Evolutionary conservation across 768 basidiomycete species (phyloP), one percentile per base, ranked within the genome.

Genomic region (Suillus tomentosus): DNA sequence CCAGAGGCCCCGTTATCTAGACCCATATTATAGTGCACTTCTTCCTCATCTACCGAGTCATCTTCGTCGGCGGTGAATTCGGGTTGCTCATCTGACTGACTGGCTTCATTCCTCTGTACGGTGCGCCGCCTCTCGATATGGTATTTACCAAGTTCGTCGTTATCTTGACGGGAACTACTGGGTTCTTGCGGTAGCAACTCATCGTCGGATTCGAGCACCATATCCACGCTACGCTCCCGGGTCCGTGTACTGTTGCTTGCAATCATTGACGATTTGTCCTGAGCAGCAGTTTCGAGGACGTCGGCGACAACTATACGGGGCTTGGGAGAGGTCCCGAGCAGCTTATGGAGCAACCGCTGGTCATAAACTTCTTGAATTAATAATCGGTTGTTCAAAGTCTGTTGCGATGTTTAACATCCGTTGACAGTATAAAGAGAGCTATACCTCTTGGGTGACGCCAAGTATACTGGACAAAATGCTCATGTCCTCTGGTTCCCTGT

Each of bases 381-480:
- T 56, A 79, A 80, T 36, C 93, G 85, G 68, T 91, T 90, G 63
- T 89, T 90, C 60, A 92, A 84, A 1, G 88, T 91, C 91, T 94
- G 69, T 15, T 36, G 40, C 54, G 19, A 9, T 24, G 67, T 27
- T 60, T 65, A 43, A 65, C 55, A 31, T 19, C 43, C 31, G 9
- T 60, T 60, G n/a, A 36, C 55, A 63, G 5, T n/a, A 5, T 10
- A 55, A 63, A 27, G 36, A 8, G 17, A 48, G 17, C 36, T 19
- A 64, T 65, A 92, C 94, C 84, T 95, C 91, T 72, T 90, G 87
- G 3, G 93, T 91, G 7, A 96, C 84, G 11, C 91, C 89, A 79
- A 96, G 82, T 37, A 97, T 84, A 39, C 84, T 89, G 3, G 88
- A 85, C 51, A 97, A 73, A 61, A 96, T 89, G 70, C 91, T 94